Percentiles rank a stretch among this genome's conserved stretches.
Evolutionary conservation across 2,329 filamentous ascomycete genomes (phyloP).

Genomic region (Leptographium lundbergii): DNA sequence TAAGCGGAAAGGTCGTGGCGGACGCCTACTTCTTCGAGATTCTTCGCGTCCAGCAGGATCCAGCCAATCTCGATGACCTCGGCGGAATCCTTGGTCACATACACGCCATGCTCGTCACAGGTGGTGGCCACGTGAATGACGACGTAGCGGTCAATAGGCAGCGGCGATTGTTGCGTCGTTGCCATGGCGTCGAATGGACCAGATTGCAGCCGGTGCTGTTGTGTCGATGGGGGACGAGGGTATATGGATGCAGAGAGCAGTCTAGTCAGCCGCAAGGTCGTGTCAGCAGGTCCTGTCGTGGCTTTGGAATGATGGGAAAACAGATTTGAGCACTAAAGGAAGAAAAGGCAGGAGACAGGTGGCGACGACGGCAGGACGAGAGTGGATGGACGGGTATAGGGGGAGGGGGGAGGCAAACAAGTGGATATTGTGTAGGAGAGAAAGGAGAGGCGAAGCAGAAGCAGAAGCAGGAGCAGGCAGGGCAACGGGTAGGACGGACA

Average conservation of each 20-base stretch:
- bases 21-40: slow-evolving; percentile 67
- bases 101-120: slow-evolving; percentile 97
- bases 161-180: slow-evolving; percentile 35
- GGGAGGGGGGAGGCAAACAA: not conserved
- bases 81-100: slow-evolving; percentile 97
- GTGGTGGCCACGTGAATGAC: slow-evolving; percentile 98
- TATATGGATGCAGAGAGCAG: not conserved
- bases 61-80: slow-evolving; percentile 98
- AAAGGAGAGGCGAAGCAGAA: not conserved
- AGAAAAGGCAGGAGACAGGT: not conserved
- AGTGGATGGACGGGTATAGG: not conserved
- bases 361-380: not conserved
- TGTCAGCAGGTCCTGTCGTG: not conserved
- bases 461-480: no score
- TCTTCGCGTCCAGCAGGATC: slow-evolving; percentile 89
- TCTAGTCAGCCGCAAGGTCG: not conserved
- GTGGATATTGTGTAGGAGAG: not conserved
- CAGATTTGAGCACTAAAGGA: not conserved
- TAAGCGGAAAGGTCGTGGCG: not conserved
- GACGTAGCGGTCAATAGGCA: slow-evolving; percentile 87
- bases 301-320: not conserved
- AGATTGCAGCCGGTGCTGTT: not conserved
- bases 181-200: slow-evolving; percentile 21
- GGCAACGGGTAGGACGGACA: not conserved
- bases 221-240: not conserved